Conservation (phyloP, 106 monocot genomes). For the Platanthera guangdongensis region DNA sequence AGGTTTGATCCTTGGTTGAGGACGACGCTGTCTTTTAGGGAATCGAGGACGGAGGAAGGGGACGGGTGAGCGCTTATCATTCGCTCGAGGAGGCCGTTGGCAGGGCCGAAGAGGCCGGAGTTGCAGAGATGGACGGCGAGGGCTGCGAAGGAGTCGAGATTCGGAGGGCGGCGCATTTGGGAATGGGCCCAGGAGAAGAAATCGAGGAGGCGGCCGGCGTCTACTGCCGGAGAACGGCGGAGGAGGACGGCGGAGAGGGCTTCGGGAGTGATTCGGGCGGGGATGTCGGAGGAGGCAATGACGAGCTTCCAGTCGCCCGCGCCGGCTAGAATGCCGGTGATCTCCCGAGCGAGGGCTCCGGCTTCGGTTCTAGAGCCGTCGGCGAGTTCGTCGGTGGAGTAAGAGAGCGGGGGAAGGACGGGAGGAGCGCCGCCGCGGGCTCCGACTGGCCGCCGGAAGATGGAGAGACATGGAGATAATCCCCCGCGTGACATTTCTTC, state of each 20-base stretch:
- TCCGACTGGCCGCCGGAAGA: neutral
- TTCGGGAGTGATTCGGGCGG: constrained; percentile 20
- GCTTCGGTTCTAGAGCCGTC: constrained; percentile 1
- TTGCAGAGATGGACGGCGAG: constrained; percentile 54
- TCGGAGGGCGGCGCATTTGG: constrained; percentile 22
- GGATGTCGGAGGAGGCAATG: constrained; percentile 24
- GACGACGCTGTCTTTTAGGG: constrained; percentile 11
- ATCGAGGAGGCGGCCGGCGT: constrained; percentile 34
- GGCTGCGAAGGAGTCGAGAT: constrained; percentile 30
- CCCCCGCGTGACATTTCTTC: neutral
- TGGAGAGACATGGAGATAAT: neutral
- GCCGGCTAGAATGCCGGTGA: constrained; percentile 18
- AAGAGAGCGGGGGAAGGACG: neutral
- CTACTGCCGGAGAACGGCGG: neutral
- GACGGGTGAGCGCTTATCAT: constrained; percentile 35
- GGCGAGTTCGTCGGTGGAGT: constrained; percentile 1
- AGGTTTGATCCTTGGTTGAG: constrained; percentile 2
- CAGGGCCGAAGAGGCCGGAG: constrained; percentile 18
- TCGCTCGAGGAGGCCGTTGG: constrained; percentile 41
- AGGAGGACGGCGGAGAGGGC: constrained; percentile 16
- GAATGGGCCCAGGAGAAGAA: constrained; percentile 67
- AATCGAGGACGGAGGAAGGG: constrained; percentile 21
- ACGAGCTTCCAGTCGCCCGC: constrained; percentile 19
- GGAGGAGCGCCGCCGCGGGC: neutral
- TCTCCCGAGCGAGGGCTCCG: constrained; percentile 11